Evolutionary conservation across 169 alveolate species (phyloP), one percentile per base, ranked within the genome.

Genomic region (Sarcocystis neurona): DNA sequence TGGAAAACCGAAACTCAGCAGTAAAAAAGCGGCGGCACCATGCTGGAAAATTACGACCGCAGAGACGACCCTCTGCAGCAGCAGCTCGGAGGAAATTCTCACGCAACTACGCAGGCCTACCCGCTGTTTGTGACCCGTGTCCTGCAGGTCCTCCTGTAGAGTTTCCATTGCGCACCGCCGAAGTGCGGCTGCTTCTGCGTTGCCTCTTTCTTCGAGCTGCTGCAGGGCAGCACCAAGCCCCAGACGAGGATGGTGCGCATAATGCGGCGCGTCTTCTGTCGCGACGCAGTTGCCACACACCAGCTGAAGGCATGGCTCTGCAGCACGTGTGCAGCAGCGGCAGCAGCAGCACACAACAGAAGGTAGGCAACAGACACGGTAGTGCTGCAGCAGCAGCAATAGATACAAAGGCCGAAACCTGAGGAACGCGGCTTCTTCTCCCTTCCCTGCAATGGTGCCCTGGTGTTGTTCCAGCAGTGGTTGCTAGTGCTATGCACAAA

Each of bases 191-290:
- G 32, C 44, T 1, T 6, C 12, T 10, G 43, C 75, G 4, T n/a
- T 2, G 41, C 27, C 10, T 5, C 1, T 10, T 4, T 63, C 41
- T n/a, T 37, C 75, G 75, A 63, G 46, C 5, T 6, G n/a, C 37
- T 15, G 20, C 39, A n/a, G 46, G 6, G 75, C 75, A 41, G 46
- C 39, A 0, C 27, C 41, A n/a, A 63, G 75, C 39, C 44, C 27
- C 39, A 41, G 27, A 37, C 75, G 75, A 1, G 75, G 41, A n/a
- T n/a, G n/a, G 43, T 63, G 75, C 0, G 6, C 44, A n/a, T 63
- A 63, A 41, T 63, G 75, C 10, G 75, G 75, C 75, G 75, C 10
- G 75, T 63, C 75, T n/a, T 63, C 75, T 2, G 46, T 43, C 75
- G 75, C 75, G 75, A 63, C 1, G 43, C 75, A 63, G n/a, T 30